A percentile compares a stretch with the other conserved stretches of the same genome.
Evolutionary conservation across 2,329 filamentous ascomycete genomes (phyloP).

Genomic region (Coniella lustricola): DNA sequence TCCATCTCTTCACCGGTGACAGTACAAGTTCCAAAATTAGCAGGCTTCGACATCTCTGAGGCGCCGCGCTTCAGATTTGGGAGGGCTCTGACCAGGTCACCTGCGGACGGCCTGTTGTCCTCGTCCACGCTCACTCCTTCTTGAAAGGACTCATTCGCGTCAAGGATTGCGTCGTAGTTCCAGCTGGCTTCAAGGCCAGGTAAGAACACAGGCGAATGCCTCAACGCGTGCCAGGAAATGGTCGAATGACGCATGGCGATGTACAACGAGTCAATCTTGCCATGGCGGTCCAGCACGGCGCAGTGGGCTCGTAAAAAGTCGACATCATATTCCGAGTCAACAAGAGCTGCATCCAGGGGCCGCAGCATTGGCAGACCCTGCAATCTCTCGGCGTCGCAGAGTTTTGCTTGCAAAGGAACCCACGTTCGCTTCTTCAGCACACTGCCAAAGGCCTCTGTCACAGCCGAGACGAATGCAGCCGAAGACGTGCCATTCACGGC

Average conservation of each 20-base stretch:
- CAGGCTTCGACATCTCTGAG: conserved; percentile 44
- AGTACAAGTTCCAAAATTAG: conserved; percentile 36
- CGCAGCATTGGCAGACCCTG: conserved; percentile 53
- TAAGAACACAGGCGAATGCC: conserved; percentile 39
- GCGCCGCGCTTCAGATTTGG: conserved; percentile 43
- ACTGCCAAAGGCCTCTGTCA: conserved; percentile 41
- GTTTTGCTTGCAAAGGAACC: conserved; percentile 52
- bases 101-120: conserved; percentile 35
- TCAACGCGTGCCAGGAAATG: conserved; percentile 50
- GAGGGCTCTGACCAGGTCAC: conserved; percentile 36
- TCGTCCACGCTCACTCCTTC: conserved; percentile 29
- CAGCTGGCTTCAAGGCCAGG: conserved; percentile 49
- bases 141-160: conserved; percentile 32
- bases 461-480: conserved; percentile 41
- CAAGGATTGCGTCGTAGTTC: conserved; percentile 44
- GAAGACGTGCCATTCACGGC: conserved; percentile 43
- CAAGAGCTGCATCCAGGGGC: conserved; percentile 39
- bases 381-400: conserved; percentile 48
- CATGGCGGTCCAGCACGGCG: conserved; percentile 46
- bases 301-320: conserved; percentile 47
- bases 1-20: conserved; percentile 22
- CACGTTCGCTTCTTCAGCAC: conserved; percentile 44
- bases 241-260: conserved; percentile 49
- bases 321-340: conserved; percentile 37
- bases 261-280: conserved; percentile 52